phyloP scores from a whole-genome alignment of 2,329 filamentous ascomycete species.

The Teratosphaeria nubilosa region DNA sequence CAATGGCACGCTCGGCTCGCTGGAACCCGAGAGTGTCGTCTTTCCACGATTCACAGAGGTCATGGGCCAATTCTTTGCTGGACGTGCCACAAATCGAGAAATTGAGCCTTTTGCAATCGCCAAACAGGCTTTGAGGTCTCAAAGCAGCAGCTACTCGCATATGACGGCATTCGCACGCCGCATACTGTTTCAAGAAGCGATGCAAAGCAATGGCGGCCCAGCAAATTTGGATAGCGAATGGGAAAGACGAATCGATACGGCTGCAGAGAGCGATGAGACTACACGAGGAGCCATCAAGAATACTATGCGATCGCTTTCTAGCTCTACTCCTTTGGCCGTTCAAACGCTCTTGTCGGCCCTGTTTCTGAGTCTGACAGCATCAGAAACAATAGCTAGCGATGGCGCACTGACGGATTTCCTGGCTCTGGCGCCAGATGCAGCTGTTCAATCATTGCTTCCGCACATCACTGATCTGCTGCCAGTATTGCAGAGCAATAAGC shows the following conservation, averaged over 20 bases:
- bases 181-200: conserved; percentile 49
- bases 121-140: conserved; percentile 8
- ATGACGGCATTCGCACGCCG: conserved; percentile 34
- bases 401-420: conserved; percentile 41
- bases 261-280: conserved; percentile 58
- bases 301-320: conserved; percentile 37
- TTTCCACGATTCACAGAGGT: conserved; percentile 38
- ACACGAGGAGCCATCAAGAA: conserved; percentile 50
- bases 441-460: conserved; percentile 41
- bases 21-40: conserved; percentile 17
- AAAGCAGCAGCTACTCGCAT: conserved; percentile 14
- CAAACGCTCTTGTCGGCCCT: conserved; percentile 14
- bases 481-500: conserved; percentile 61
- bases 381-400: conserved; percentile 25
- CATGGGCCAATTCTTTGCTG: conserved; percentile 36
- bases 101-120: conserved; percentile 14
- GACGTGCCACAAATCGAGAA: conserved; percentile 19
- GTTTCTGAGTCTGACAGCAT: conserved; percentile 11
- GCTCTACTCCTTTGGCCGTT: conserved; percentile 32
- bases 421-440: conserved; percentile 44
- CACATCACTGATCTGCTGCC: conserved; percentile 46
- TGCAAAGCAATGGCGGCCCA: conserved; percentile 32
- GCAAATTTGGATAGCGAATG: conserved; percentile 60
- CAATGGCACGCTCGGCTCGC: conserved; percentile 33
- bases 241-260: conserved; percentile 67